These are phyloP conservation scores for Fusarium sp. DNA, from an alignment of 2,329 filamentous ascomycete species.

Conservation along the genomic window DNA sequence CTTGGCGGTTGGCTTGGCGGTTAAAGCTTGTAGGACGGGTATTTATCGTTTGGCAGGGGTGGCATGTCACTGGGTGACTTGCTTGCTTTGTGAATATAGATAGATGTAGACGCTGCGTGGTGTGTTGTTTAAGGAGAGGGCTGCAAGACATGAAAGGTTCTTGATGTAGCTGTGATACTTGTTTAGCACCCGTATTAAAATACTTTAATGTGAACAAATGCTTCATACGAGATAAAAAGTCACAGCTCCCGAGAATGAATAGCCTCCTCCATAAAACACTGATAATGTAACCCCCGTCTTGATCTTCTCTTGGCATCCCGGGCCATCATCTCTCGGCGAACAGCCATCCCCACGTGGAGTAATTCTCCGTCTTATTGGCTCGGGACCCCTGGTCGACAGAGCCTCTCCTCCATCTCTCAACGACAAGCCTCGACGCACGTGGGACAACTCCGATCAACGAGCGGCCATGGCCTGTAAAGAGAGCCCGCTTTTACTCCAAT, in stretches of 20 bases:
- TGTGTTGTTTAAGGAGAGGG: too few relatives aligned
- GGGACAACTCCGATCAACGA: constrained; percentile 12
- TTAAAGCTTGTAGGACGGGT: background rate
- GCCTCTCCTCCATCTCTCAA: constrained; percentile 24
- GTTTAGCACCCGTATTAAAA: too few relatives aligned
- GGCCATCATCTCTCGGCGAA: constrained; percentile 21
- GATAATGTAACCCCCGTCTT: constrained; percentile 1
- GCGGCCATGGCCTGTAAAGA: background rate
- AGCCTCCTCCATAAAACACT: background rate
- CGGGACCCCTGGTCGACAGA: background rate
- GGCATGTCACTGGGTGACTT: background rate
- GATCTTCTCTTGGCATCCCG: constrained; percentile 25
- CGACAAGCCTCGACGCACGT: constrained; percentile 30
- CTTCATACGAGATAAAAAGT: too few relatives aligned
- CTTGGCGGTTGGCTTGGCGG: constrained; percentile 29
- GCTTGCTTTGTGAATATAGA: background rate
- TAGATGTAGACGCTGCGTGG: background rate
- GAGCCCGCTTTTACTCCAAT: background rate
- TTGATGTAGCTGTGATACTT: too few relatives aligned
- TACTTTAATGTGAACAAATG: too few relatives aligned
- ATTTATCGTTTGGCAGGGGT: background rate
- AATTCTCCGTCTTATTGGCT: constrained; percentile 14
- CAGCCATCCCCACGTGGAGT: constrained; percentile 28
- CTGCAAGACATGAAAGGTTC: too few relatives aligned
- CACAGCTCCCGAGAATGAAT: too few relatives aligned